phyloP scores from a whole-genome alignment of 495 filamentous ascomycete genomes.

The Penicillium paxilli region DNA sequence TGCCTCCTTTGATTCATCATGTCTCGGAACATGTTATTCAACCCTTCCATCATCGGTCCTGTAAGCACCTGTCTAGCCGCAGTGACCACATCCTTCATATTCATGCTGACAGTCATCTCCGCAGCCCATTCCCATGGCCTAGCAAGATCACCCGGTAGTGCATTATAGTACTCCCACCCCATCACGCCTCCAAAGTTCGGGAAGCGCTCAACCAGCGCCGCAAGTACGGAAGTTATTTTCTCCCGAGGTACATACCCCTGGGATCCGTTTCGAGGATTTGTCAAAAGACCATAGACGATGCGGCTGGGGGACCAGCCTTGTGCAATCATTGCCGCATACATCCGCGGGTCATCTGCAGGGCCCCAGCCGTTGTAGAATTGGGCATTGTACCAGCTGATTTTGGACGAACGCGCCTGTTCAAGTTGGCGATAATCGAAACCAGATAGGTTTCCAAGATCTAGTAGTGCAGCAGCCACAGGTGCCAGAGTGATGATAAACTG shows the following conservation, averaged over 20 bases:
- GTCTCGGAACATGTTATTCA: slow-evolving; percentile 32
- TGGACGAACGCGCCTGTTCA: slow-evolving; percentile 60
- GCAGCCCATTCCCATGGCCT: slow-evolving; percentile 74
- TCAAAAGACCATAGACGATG: slow-evolving; percentile 72
- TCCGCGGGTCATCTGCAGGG: slow-evolving; percentile 53
- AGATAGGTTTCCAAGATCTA: slow-evolving; percentile 60
- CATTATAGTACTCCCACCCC: slow-evolving; percentile 89
- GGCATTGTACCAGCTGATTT: slow-evolving; percentile 78
- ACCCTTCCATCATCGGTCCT: slow-evolving; percentile 27
- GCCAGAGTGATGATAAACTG: slow-evolving; percentile 75
- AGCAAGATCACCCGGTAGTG: slow-evolving; percentile 53
- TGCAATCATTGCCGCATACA: slow-evolving; percentile 64
- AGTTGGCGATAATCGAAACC: slow-evolving; percentile 73
- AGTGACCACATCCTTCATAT: slow-evolving; percentile 42
- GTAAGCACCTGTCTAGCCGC: slow-evolving; percentile 31
- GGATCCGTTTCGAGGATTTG: slow-evolving; percentile 65
- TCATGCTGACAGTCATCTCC: slow-evolving; percentile 52
- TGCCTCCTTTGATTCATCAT: slow-evolving; percentile 31
- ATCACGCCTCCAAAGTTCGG: slow-evolving; percentile 75
- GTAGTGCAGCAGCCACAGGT: slow-evolving; percentile 73
- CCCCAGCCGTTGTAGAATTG: slow-evolving; percentile 90
- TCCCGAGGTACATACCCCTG: slow-evolving; percentile 56
- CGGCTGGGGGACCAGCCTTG: slow-evolving; percentile 64
- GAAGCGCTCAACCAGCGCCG: slow-evolving; percentile 49
- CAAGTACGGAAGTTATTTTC: slow-evolving; percentile 42